phyloP scores from a whole-genome alignment of 257 asterid genomes.

The Scutellaria barbata region DNA sequence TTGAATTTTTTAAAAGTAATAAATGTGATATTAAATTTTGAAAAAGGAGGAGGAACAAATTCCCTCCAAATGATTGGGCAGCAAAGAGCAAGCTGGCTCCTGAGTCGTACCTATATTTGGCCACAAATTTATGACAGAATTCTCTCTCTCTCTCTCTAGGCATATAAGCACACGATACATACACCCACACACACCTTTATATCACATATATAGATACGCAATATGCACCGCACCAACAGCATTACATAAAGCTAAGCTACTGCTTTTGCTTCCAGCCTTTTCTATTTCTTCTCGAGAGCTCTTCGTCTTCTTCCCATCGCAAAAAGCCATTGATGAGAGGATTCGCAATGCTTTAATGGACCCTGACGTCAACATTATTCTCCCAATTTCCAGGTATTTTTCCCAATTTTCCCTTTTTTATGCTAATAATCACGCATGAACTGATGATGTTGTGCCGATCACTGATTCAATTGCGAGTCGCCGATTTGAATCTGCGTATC shows the following conservation, averaged over 20 bases:
- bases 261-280: conserved; percentile 36
- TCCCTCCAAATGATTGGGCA: conserved; percentile 57
- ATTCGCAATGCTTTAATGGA: conserved; percentile 38
- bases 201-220: conserved; percentile 34
- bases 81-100: conserved; percentile 32
- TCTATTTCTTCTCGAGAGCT: conserved; percentile 38
- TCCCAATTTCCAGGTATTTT: conserved; percentile 40
- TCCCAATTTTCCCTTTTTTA: background rate
- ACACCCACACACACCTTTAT: conserved; percentile 17
- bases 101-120: background rate
- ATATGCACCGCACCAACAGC: conserved; percentile 42
- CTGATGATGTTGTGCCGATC: conserved; percentile 15
- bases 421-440: background rate
- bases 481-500: conserved; percentile 16
- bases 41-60: conserved; percentile 43
- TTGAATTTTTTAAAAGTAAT: background rate
- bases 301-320: conserved; percentile 39
- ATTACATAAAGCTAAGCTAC: conserved; percentile 33
- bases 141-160: conserved; percentile 16
- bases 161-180: background rate
- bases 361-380: conserved; percentile 44
- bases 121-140: conserved; percentile 16
- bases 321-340: conserved; percentile 26
- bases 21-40: conserved; percentile 19
- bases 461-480: background rate